Base-by-base conservation (phyloP, 805 yeast genomes). In the Nakazawaea pomicola region DNA sequence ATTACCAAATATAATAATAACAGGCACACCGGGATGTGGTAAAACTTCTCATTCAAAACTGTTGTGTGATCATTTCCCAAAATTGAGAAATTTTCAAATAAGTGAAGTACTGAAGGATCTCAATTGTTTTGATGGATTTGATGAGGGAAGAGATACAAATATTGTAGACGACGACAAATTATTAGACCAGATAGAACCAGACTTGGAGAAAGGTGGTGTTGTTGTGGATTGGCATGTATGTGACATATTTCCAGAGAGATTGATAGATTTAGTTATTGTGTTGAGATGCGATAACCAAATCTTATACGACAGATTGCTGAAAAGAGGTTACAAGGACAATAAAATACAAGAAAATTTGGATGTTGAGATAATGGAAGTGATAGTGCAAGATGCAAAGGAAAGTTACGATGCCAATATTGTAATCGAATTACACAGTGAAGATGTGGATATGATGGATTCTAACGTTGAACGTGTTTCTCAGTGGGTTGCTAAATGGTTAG, bases 191-290 rank as follows among this genome's bases (percentile, higher is more conserved):
- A 61, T 93, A 37, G 96, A 90, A 58, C 80, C 82, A 6, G 74
- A 82, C 29, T 67, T 90, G 36, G 83, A 82, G 40, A 67, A 77
- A 48, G 99, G 99, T n/a, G 95, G 95, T 1, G 70, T 73, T n/a
- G 67, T 93, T 7, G 71, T 93, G 10, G 99, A 93, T 61, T 93
- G 99, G 99, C 99, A 93, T 58, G 93, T 91, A 33, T 88, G 95
- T 62, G 99, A 93, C 55, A 76, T 87, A 16, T 91, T 93, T 56
- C 98, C 98, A 1, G 98, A 89, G 57, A 68, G 95, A 50, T 74
- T 88, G 58, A 85, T 93, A 38, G 99, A 93, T 60, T 69, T 93
- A 47, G 98, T 93, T 5, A 83, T 89, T 29, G 99, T 93, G 1
- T 68, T 93, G 42, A 71, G 90, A 49, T 80, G 95, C 33, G 83